Conservation (phyloP, 2,329 filamentous ascomycete species). For the Colletotrichum lindemuthianum region DNA sequence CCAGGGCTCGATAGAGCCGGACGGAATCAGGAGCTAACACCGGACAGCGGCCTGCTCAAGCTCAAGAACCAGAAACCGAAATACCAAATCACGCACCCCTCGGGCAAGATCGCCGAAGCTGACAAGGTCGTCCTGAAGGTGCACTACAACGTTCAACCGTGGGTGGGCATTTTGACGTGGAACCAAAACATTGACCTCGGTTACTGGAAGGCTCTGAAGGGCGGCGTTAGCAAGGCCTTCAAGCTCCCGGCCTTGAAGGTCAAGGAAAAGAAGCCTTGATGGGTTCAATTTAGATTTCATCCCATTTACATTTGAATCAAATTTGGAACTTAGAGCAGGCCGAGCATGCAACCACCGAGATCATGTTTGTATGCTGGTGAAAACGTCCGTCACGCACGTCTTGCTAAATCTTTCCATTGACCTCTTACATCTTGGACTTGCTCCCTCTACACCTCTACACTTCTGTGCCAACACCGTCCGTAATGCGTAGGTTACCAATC, state of each 20-base stretch:
- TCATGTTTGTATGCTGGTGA: neutral
- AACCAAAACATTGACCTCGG: constrained; percentile 67
- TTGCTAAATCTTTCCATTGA: neutral
- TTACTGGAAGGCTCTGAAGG: constrained; percentile 72
- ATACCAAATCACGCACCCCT: constrained; percentile 95
- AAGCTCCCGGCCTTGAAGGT: constrained; percentile 72
- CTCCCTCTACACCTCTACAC: neutral
- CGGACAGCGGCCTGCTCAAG: constrained; percentile 73
- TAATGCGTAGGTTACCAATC: too few species aligned
- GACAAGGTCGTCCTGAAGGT: constrained; percentile 81
- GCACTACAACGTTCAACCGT: constrained; percentile 97
- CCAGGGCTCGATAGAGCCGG: neutral
- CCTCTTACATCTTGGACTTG: neutral
- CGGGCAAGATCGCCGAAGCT: constrained; percentile 78
- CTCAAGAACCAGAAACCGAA: constrained; percentile 90
- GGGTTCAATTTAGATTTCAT: neutral
- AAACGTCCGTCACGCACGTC: neutral
- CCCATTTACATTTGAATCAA: neutral
- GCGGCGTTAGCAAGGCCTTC: constrained; percentile 73
- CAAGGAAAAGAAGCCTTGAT: constrained; percentile 52
- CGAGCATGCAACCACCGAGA: neutral
- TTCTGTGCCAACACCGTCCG: too few species aligned
- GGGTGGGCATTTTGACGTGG: constrained; percentile 92
- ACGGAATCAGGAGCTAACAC: constrained; percentile 3
- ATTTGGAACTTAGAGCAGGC: neutral